These are phyloP conservation scores for Marchantia polymorpha DNA, from an alignment of 225 moss, liverwort and hornwort genomes.

Conservation along the genomic window DNA sequence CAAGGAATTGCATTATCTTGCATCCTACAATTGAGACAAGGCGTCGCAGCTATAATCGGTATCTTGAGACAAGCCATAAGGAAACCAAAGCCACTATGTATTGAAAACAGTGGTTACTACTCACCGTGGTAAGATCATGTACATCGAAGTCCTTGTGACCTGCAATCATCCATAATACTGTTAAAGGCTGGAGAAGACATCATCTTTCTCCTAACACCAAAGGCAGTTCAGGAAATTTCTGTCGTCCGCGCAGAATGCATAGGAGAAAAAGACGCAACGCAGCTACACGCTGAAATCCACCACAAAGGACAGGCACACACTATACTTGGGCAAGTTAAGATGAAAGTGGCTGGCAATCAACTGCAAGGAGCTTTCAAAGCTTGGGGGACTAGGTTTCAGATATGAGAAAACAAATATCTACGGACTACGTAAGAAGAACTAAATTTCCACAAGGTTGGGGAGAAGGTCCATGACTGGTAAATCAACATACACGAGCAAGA, in stretches of 20 bases:
- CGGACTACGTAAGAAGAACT: too few species aligned
- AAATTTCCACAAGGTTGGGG: too few species aligned
- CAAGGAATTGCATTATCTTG: too few species aligned
- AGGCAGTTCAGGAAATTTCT: neutral
- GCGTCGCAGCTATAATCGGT: neutral
- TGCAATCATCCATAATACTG: constrained; percentile 10
- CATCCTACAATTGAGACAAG: neutral
- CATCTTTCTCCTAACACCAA: neutral
- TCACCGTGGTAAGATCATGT: constrained; percentile 6
- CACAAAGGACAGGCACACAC: neutral
- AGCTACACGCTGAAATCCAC: neutral
- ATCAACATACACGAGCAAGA: too few species aligned
- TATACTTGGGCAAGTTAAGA: neutral
- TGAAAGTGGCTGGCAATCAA: neutral
- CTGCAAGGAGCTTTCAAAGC: too few species aligned
- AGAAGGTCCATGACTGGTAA: too few species aligned
- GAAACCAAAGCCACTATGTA: neutral
- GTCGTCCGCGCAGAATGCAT: too few species aligned
- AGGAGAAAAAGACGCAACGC: neutral
- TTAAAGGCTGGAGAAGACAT: neutral
- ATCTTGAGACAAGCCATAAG: neutral
- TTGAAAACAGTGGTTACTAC: neutral
- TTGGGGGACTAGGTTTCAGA: too few species aligned
- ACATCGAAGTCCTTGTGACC: constrained; percentile 18
- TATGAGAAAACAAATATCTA: too few species aligned